These are phyloP conservation scores for Coniosporium tulheliwenetii DNA, from an alignment of 2,329 filamentous ascomycete genomes.

Conservation along the genomic window DNA sequence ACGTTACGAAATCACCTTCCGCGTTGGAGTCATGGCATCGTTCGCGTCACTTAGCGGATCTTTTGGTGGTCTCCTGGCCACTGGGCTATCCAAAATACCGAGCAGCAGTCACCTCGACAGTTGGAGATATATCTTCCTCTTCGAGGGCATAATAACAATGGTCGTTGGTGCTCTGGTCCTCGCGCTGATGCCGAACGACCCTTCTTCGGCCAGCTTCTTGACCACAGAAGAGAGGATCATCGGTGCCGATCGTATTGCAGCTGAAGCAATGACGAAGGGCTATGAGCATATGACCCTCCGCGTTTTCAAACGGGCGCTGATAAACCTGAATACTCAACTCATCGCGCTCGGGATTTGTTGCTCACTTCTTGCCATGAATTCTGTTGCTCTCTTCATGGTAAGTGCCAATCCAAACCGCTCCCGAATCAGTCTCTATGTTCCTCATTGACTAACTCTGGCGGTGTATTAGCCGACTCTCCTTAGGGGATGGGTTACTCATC, in stretches of 20 bases:
- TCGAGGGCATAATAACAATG: slow-evolving; percentile 6
- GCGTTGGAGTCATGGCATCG: slow-evolving; percentile 22
- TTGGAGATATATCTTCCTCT: slow-evolving; percentile 11
- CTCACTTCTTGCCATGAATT: slow-evolving; percentile 6
- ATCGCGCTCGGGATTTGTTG: slow-evolving; percentile 8
- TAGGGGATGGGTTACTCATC: slow-evolving; percentile 23
- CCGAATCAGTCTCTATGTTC: slow-evolving; percentile 31
- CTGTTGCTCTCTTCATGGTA: slow-evolving; percentile 17
- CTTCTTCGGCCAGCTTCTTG: slow-evolving; percentile 13
- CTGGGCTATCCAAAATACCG: slow-evolving; percentile 13
- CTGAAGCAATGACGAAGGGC: slow-evolving; percentile 10
- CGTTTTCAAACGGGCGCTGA: slow-evolving; percentile 12
- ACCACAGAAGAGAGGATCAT: slow-evolving; percentile 13
- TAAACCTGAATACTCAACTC: slow-evolving; percentile 18
- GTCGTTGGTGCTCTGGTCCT: slow-evolving; percentile 8
- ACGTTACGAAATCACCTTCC: slow-evolving; percentile 22
- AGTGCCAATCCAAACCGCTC: slow-evolving; percentile 7
- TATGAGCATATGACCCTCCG: slow-evolving; percentile 17
- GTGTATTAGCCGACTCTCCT: slow-evolving; percentile 23
- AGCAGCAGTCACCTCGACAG: too few relatives aligned
- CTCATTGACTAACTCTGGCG: slow-evolving; percentile 6
- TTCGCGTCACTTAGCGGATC: slow-evolving; percentile 22
- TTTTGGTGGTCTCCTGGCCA: slow-evolving; percentile 26
- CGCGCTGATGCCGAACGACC: slow-evolving; percentile 12
- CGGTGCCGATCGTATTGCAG: slow-evolving; percentile 13